Evolutionary conservation across 768 basidiomycete genomes (phyloP), one percentile per base, ranked within the genome.

Genomic region (Leccinum variicolor): DNA sequence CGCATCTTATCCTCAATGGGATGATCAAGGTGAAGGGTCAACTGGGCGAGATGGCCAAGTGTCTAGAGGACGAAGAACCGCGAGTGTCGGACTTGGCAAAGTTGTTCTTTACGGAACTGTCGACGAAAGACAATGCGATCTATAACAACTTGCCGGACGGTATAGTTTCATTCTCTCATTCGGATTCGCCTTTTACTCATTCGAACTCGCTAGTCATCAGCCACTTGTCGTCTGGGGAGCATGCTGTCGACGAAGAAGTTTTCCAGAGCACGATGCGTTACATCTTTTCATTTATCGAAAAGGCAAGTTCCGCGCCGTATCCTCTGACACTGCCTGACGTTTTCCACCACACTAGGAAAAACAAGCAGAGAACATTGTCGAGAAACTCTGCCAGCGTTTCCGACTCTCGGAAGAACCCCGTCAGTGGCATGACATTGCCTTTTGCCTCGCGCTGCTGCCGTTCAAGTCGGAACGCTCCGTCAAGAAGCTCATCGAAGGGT

Each of bases 1-100:
- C 94, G 11, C 94, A 98, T 71, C 76, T 99, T 59, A 98, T 98
- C 68, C 76, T 99, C 60, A 98, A 98, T 66, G 96, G 96, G 3
- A 98, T 98, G 97, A 91, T 99, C 81, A 99, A 98, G 74, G 95
- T 98, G 64, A 98, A 99, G 75, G 97, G 97, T 2, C 96, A 99
- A 70, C 79, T 99, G 7, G 97, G 97, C 17, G 97, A 99, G 79
- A 98, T 99, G 96, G 97, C 96, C n/a, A 98, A 99, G 74, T 98
- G 97, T 69, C 75, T 98, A 7, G 94, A 98, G 75, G 96, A 98
- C 72, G 79, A 83, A 23, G 96, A 98, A 56, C 79, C 79, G 48
- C 75, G 96, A 14, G 89, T 99, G 58, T 84, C 90, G 17, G 96
- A 98, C 66, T 80, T 99, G 39, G 96, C 97, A n/a, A 96, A 94